Conservation (phyloP, 331 rosid genomes). For the Telfairia occidentalis region DNA sequence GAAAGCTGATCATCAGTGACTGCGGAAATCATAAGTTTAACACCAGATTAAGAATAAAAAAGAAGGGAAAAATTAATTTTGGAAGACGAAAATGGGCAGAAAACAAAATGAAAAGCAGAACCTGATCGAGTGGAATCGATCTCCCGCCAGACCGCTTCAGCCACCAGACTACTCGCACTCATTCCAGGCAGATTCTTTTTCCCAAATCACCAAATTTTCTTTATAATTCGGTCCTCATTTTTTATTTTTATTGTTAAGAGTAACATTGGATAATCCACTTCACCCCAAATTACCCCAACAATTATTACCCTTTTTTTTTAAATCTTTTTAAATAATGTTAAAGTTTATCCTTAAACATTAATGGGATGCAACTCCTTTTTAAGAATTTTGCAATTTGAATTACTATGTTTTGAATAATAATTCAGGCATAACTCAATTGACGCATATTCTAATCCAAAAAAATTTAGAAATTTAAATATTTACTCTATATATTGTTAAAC, state of each 20-base stretch:
- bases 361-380: too few species aligned
- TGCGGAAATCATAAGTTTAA: slow-evolving; percentile 11
- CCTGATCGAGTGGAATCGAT: slow-evolving; percentile 29
- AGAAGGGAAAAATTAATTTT: background rate
- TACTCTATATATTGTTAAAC: too few species aligned
- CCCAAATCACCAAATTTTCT: background rate
- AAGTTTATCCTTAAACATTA: too few species aligned
- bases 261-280: background rate
- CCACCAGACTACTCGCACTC: slow-evolving; percentile 31
- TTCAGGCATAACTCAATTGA: too few species aligned
- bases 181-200: background rate
- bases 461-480: too few species aligned
- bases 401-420: too few species aligned
- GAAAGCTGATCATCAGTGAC: slow-evolving; percentile 43
- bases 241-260: background rate
- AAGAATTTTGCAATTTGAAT: too few species aligned
- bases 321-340: too few species aligned
- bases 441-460: too few species aligned
- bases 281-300: background rate
- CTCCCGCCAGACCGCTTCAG: slow-evolving; percentile 37
- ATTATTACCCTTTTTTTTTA: too few species aligned
- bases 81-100: background rate
- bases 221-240: background rate
- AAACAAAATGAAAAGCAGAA: background rate
- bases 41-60: background rate